A percentile compares a stretch with the other conserved stretches of the same genome.
Evolutionary conservation across 192 early-diverging fungal genomes (phyloP).

Genomic region (Coemansia sp.): DNA sequence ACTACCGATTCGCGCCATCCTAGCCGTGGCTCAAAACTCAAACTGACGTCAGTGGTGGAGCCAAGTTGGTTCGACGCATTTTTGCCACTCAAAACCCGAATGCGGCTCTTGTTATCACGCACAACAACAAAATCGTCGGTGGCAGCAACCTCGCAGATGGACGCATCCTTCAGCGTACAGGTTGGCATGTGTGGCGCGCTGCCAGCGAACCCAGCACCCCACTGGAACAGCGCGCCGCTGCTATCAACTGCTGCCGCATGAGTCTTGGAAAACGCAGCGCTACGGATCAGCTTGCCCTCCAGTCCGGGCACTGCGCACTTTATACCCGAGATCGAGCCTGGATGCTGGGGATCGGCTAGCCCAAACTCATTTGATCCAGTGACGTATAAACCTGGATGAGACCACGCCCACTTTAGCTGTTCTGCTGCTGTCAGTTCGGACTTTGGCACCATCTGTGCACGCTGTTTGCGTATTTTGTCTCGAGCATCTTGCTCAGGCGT

Average conservation of each 20-base stretch:
- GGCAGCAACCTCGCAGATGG: constrained; percentile 22
- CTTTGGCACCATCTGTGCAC: constrained; percentile 18
- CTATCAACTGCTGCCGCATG: constrained; percentile 39
- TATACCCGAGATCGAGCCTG: constrained; percentile 14
- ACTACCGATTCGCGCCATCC: constrained; percentile 50
- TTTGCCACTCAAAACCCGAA: constrained; percentile 21
- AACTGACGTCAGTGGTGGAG: background rate
- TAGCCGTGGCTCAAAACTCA: constrained; percentile 37
- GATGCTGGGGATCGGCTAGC: constrained; percentile 35
- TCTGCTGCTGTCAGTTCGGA: constrained; percentile 22
- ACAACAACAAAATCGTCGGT: constrained; percentile 24
- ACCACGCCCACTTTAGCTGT: constrained; percentile 52
- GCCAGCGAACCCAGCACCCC: constrained; percentile 48
- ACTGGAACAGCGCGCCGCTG: constrained; percentile 39
- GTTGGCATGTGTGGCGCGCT: constrained; percentile 20
- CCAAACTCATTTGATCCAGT: constrained; percentile 42
- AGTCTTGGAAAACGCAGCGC: constrained; percentile 33
- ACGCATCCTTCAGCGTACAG: constrained; percentile 24
- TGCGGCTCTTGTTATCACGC: constrained; percentile 34
- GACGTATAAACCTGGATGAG: constrained; percentile 40
- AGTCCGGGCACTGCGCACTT: constrained; percentile 32
- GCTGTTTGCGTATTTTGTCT: constrained; percentile 8
- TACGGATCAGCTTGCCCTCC: constrained; percentile 35
- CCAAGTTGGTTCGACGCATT: background rate
- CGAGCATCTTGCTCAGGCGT: constrained; percentile 6